A percentile compares a stretch with the other conserved stretches of the same genome.
phyloP scores from a whole-genome alignment of 352 stramenopile species.

The Pythium grandisporangium region DNA sequence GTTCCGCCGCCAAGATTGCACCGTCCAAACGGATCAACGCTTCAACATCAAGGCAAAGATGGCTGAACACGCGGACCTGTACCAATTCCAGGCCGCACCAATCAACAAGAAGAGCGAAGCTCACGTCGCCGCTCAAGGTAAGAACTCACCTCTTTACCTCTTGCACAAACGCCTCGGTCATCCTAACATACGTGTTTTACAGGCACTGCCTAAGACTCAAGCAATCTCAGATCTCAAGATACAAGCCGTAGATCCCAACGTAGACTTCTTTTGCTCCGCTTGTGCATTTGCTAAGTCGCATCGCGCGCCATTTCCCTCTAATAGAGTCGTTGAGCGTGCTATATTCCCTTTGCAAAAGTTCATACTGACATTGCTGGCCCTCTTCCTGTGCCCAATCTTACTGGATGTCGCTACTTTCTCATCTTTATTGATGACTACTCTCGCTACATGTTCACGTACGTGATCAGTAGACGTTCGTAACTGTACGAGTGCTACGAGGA shows the following conservation, averaged over 20 bases:
- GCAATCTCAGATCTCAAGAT: slow-evolving; percentile 1
- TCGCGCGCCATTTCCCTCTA: slow-evolving; percentile 9
- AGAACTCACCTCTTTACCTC: background rate
- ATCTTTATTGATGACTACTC: slow-evolving; percentile 6
- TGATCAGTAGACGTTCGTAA: background rate
- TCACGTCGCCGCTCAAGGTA: slow-evolving; percentile 1
- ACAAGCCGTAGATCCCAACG: background rate
- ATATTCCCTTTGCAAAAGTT: slow-evolving; percentile 7
- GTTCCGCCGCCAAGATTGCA: slow-evolving; percentile 2
- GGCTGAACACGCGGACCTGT: slow-evolving; percentile 1
- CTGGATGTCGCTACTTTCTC: slow-evolving; percentile 5
- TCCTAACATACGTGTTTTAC: slow-evolving; percentile 1
- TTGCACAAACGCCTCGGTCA: too few relatives aligned
- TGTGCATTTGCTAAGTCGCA: slow-evolving; percentile 16
- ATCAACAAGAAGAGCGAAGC: background rate
- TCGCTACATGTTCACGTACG: slow-evolving; percentile 4
- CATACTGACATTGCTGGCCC: slow-evolving; percentile 5
- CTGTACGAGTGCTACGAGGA: slow-evolving; percentile 5
- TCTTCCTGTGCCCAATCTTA: slow-evolving; percentile 2
- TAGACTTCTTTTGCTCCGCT: slow-evolving; percentile 6
- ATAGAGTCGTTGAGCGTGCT: slow-evolving; percentile 12
- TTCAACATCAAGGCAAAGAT: slow-evolving; percentile 9
- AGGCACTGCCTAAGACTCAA: slow-evolving; percentile 4
- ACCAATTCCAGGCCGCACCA: background rate
- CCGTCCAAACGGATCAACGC: slow-evolving; percentile 3